A percentile compares a stretch with the other conserved stretches of the same genome.
Conservation (phyloP, 1,284 basidiomycete genomes). For the Trametes sp. region DNA sequence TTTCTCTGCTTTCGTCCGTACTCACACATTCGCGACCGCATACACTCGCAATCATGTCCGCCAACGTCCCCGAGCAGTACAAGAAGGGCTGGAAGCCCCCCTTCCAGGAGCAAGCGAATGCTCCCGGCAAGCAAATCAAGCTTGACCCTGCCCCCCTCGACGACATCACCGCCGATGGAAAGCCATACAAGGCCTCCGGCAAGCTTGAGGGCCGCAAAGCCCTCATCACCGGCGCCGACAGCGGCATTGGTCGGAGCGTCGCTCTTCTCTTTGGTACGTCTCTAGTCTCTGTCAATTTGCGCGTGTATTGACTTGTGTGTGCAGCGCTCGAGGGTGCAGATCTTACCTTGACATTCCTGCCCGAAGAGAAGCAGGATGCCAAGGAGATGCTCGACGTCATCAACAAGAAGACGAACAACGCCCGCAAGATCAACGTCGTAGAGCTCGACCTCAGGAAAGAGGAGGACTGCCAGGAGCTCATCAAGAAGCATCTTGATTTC, state of each 20-base stretch:
- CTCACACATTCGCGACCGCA: neutral
- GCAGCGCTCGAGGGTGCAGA: slow-evolving; percentile 66
- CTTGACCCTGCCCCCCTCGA: slow-evolving; percentile 54
- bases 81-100: slow-evolving; percentile 43
- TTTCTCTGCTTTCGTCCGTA: neutral
- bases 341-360: slow-evolving; percentile 58
- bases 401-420: slow-evolving; percentile 48
- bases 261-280: slow-evolving; percentile 47
- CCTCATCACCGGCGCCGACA: slow-evolving; percentile 59
- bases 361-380: slow-evolving; percentile 57
- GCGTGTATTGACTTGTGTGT: neutral
- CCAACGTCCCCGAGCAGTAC: slow-evolving; percentile 38
- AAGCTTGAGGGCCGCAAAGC: slow-evolving; percentile 57
- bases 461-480: slow-evolving; percentile 50
- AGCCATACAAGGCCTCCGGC: slow-evolving; percentile 47
- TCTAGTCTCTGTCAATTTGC: neutral
- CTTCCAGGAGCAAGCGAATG: slow-evolving; percentile 38
- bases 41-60: slow-evolving; percentile 18
- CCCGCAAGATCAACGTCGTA: slow-evolving; percentile 50
- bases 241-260: slow-evolving; percentile 53
- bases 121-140: slow-evolving; percentile 39
- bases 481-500: slow-evolving; percentile 52
- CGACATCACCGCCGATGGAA: slow-evolving; percentile 58
- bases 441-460: slow-evolving; percentile 54
- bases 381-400: slow-evolving; percentile 48